Conservation (phyloP, 257 asterid genomes). For the Fraxinus excelsior region DNA sequence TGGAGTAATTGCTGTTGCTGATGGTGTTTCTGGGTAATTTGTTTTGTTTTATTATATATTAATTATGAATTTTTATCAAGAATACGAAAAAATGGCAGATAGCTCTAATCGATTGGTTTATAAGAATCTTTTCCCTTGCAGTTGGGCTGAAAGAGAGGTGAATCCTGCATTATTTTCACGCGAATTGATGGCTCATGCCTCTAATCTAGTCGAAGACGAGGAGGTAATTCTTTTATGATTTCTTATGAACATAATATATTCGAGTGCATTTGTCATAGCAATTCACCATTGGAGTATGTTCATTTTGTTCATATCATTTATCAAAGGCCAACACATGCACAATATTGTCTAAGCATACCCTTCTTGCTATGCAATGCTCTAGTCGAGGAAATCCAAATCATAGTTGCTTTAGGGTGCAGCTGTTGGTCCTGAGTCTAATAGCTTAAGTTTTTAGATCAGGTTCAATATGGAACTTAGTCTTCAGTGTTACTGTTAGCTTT, state of each 20-base stretch:
- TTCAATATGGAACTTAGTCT: not conserved
- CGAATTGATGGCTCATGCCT: conserved; percentile 61
- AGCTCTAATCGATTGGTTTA: conserved; percentile 1
- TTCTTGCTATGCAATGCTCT: not conserved
- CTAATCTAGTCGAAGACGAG: conserved; percentile 54
- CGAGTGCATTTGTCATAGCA: not conserved
- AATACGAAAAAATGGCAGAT: not conserved
- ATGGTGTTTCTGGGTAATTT: conserved; percentile 90
- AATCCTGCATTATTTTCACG: conserved; percentile 84
- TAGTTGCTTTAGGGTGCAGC: not conserved
- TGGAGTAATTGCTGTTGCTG: conserved; percentile 87
- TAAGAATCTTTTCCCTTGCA: conserved; percentile 27
- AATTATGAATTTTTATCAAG: not conserved
- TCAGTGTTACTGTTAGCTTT: not conserved
- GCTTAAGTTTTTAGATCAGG: not conserved
- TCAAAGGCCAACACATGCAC: not conserved
- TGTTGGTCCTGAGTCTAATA: not conserved
- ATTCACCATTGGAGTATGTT: not conserved
- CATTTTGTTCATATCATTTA: conserved; percentile 2
- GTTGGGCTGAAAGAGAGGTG: conserved; percentile 85
- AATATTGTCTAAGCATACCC: not conserved
- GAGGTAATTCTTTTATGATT: conserved; percentile 52
- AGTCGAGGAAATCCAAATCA: not conserved
- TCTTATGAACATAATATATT: not conserved
- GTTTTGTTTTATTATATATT: not conserved